These are phyloP conservation scores for Carallia pectinifolia DNA, from an alignment of 345 rosid species.

Conservation along the genomic window DNA sequence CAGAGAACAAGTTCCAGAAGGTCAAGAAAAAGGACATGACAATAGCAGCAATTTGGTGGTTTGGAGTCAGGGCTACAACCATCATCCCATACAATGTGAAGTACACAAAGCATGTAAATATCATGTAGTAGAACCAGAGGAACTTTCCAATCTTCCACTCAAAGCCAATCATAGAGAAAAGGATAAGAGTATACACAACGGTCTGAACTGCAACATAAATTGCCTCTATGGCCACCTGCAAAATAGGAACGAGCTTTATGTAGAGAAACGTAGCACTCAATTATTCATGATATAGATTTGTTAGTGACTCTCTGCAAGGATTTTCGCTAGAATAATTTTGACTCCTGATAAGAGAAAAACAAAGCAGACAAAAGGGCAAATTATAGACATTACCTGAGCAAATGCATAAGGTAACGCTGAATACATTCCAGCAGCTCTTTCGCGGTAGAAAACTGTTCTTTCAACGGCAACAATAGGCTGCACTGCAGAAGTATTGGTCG, in stretches of 20 bases:
- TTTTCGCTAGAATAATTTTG: neutral
- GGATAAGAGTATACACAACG: constrained; percentile 45
- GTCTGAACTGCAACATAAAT: constrained; percentile 60
- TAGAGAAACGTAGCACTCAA: neutral
- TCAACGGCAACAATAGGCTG: constrained; percentile 26
- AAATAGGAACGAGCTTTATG: neutral
- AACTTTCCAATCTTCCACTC: constrained; percentile 53
- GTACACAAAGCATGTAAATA: constrained; percentile 55
- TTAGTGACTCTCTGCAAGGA: neutral
- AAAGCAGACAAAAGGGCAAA: neutral
- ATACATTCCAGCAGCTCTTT: constrained; percentile 38
- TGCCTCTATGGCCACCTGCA: constrained; percentile 67
- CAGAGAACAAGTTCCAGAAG: constrained; percentile 87
- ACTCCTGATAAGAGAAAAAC: neutral
- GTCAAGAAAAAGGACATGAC: constrained; percentile 75
- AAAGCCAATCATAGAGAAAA: constrained; percentile 75
- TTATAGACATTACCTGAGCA: constrained; percentile 22
- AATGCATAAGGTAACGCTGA: constrained; percentile 30
- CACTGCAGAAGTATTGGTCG: constrained; percentile 20
- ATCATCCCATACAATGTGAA: constrained; percentile 83
- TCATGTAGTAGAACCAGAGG: constrained; percentile 63
- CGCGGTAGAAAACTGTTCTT: constrained; percentile 33
- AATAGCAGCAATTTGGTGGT: constrained; percentile 66
- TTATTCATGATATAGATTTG: neutral
- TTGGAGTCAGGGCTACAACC: constrained; percentile 71